A percentile compares a stretch with the other conserved stretches of the same genome.
Evolutionary conservation across 495 filamentous ascomycete genomes (phyloP).

Genomic region (Penicillium chermesinum): DNA sequence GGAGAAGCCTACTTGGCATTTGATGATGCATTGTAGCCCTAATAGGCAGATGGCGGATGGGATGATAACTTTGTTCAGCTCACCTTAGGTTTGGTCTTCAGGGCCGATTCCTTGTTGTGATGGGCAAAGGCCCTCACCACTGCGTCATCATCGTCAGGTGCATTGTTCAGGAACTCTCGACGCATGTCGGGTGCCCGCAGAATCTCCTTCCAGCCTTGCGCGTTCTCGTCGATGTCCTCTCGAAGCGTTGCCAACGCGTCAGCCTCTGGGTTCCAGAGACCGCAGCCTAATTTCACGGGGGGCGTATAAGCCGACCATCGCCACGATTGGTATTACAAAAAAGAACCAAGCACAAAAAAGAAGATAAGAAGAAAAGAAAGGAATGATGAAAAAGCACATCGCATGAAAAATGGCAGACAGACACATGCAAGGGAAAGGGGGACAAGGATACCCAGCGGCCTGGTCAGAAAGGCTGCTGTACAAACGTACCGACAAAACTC

Average conservation of each 20-base stretch:
- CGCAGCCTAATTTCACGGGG: conserved; percentile 54
- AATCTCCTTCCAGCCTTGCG: conserved; percentile 59
- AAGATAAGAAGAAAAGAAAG: neutral
- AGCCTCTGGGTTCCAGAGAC: conserved; percentile 71
- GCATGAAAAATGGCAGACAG: too few species aligned
- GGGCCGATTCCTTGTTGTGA: conserved; percentile 61
- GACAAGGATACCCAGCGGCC: too few species aligned
- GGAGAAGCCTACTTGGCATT: neutral
- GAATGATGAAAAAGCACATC: neutral
- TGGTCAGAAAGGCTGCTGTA: too few species aligned
- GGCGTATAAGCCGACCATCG: conserved; percentile 4
- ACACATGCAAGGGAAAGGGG: too few species aligned
- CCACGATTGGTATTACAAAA: neutral
- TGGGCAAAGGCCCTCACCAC: conserved; percentile 63
- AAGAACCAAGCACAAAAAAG: neutral
- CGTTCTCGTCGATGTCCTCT: conserved; percentile 65
- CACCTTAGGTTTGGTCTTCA: conserved; percentile 86
- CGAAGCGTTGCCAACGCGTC: conserved; percentile 58
- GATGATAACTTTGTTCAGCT: too few species aligned
- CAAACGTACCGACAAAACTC: conserved; percentile 56
- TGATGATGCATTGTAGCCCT: neutral
- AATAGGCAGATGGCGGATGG: neutral
- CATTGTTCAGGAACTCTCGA: conserved; percentile 56
- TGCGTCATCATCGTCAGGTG: conserved; percentile 50
- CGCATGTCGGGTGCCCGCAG: conserved; percentile 54